Percentiles rank a stretch among this genome's conserved stretches.
These are phyloP conservation scores for Quercus alba DNA, from an alignment of 306 rosid species.

Conservation along the genomic window DNA sequence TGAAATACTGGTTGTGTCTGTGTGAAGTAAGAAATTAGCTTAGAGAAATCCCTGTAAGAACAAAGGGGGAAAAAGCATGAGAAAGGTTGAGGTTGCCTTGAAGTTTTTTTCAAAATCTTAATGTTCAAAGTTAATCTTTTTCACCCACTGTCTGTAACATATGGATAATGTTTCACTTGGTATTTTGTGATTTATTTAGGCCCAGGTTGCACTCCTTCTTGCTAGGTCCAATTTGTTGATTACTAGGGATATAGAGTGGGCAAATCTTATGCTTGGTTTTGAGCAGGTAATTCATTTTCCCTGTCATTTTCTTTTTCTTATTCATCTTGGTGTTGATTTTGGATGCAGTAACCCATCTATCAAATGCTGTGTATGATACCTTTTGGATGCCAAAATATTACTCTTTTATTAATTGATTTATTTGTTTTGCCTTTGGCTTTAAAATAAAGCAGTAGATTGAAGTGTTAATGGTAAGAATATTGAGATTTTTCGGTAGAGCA, in stretches of 20 bases:
- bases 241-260: conserved; percentile 96
- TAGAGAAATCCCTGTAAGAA: neutral
- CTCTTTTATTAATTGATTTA: neutral
- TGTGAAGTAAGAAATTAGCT: neutral
- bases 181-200: conserved; percentile 37
- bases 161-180: conserved; percentile 18
- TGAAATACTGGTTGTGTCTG: neutral
- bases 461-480: neutral
- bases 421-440: neutral
- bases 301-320: neutral
- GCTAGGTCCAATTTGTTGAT: conserved; percentile 93
- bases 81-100: neutral
- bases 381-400: neutral
- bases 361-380: neutral
- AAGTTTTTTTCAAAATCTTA: neutral
- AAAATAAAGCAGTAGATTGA: neutral
- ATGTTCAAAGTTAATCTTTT: neutral
- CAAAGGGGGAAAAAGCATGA: neutral
- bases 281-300: conserved; percentile 66
- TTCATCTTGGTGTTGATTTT: neutral
- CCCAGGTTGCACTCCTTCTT: conserved; percentile 64
- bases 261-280: conserved; percentile 86
- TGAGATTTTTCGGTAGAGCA: neutral
- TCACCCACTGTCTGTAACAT: conserved; percentile 1
- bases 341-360: neutral